Conservation (phyloP, 1,284 basidiomycete species). For the Malassezia furfur region DNA sequence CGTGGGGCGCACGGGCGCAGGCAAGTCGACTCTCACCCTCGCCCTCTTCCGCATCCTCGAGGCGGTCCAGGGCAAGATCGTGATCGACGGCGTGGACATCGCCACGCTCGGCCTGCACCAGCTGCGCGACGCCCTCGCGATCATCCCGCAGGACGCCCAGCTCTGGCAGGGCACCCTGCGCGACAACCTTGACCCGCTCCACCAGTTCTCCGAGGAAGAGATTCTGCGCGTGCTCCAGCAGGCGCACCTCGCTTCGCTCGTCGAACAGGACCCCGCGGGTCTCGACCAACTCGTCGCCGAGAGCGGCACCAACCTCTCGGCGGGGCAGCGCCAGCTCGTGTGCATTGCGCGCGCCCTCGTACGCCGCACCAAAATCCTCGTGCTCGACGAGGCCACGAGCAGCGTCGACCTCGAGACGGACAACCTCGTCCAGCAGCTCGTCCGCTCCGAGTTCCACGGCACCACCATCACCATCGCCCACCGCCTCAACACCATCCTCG, state of each 20-base stretch:
- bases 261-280: constrained; percentile 61
- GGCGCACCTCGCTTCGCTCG: constrained; percentile 61
- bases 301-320: constrained; percentile 66
- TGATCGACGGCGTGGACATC: constrained; percentile 75
- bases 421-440: constrained; percentile 69
- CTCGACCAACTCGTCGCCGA: constrained; percentile 70
- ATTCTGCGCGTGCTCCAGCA: constrained; percentile 75
- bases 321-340: constrained; percentile 61
- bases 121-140: constrained; percentile 58
- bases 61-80: constrained; percentile 65
- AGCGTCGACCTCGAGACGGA: constrained; percentile 77
- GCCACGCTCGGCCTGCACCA: constrained; percentile 72
- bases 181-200: constrained; percentile 71
- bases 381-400: constrained; percentile 70
- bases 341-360: constrained; percentile 48
- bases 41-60: constrained; percentile 54
- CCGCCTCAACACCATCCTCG: constrained; percentile 79
- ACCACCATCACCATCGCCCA: constrained; percentile 54
- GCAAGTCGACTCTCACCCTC: constrained; percentile 69
- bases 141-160: constrained; percentile 69
- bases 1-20: constrained; percentile 76
- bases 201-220: constrained; percentile 59
- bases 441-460: constrained; percentile 53
- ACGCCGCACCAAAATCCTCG: constrained; percentile 64
- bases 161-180: constrained; percentile 76